Base-by-base conservation (phyloP, 371 early-diverging fungal genomes). In the Thermomucor indicae-seudaticae region DNA sequence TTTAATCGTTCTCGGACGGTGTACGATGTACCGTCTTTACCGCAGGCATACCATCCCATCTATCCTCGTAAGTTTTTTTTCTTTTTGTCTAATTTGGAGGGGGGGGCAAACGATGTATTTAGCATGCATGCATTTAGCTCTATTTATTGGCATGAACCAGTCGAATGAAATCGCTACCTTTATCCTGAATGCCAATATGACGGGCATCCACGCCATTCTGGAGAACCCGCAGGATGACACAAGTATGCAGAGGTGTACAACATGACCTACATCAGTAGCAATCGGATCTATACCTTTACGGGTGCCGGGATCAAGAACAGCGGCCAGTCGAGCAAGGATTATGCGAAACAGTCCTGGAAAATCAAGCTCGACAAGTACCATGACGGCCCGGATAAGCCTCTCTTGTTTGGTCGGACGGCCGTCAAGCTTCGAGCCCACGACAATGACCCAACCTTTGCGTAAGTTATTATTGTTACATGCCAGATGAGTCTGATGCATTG, bases 301-400 rank as follows among this genome's bases (percentile, higher is more conserved):
- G 63, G 67, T 49, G 70, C 66, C 27, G 58, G 69, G 31, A 53
- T 79, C 41, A 59, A 65, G 51, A 78, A 66, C 34, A 70, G 69
- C 16, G 78, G 78, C 35, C 69, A 78, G 55, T 70, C 77, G 0
- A 67, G 76, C 35, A 78, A 72, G 53, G 71, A 74, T 14, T 80
- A 65, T 44, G 65, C 67, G 25, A 74, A 76, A 54, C 80, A 78
- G 47, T 75, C 80, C 1, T 80, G 65, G 53, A 62, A 67, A 49
- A 43, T 80, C 43, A 61, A 65, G 19, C 64, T 80, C 14, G 70
- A 72, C 38, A 64, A 72, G 20, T 69, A 62, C 24, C 60, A 60
- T 28, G 46, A 27, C 6, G 27, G 30, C 12, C 27, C 52, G 16
- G 41, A 44, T 20, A 47, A 39, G 5, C 20, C 39, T 16, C 55